Conservation (phyloP, 306 rosid genomes). For the Lathyrus aphaca region DNA sequence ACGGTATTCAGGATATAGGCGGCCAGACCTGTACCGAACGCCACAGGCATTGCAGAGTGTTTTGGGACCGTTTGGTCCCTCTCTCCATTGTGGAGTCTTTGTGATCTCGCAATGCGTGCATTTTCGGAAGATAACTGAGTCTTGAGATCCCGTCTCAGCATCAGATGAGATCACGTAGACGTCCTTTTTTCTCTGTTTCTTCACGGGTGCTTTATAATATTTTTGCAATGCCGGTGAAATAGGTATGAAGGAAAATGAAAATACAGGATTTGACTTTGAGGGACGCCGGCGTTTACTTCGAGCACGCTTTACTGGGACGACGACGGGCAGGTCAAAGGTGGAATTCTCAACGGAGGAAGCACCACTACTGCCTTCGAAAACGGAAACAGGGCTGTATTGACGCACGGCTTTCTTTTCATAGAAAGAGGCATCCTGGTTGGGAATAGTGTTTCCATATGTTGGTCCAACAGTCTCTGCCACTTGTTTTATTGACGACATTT, state of each 20-base stretch:
- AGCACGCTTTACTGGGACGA: slow-evolving; percentile 56
- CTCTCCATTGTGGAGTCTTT: slow-evolving; percentile 90
- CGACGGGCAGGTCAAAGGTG: slow-evolving; percentile 40
- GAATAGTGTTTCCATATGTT: slow-evolving; percentile 39
- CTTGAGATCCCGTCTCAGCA: slow-evolving; percentile 39
- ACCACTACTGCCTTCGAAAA: slow-evolving; percentile 61
- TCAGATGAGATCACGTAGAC: slow-evolving; percentile 41
- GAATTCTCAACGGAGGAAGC: slow-evolving; percentile 62
- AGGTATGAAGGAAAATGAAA: slow-evolving; percentile 40
- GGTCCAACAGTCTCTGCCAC: slow-evolving; percentile 37
- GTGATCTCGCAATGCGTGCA: slow-evolving; percentile 79
- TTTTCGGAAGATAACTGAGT: slow-evolving; percentile 41
- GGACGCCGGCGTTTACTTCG: slow-evolving; percentile 66
- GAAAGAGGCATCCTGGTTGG: slow-evolving; percentile 34
- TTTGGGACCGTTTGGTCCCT: slow-evolving; percentile 88
- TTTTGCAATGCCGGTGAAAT: slow-evolving; percentile 31
- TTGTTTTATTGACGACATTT: slow-evolving; percentile 36
- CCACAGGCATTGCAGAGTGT: slow-evolving; percentile 93
- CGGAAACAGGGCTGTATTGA: slow-evolving; percentile 72
- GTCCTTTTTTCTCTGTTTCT: slow-evolving; percentile 51
- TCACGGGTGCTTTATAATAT: slow-evolving; percentile 33
- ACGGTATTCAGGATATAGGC: slow-evolving; percentile 82
- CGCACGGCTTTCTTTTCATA: slow-evolving; percentile 49
- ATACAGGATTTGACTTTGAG: slow-evolving; percentile 43
- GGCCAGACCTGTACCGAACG: slow-evolving; percentile 86